Conservation (phyloP, 1,139 yeast genomes). For the Yamadazyma trypodendri region DNA sequence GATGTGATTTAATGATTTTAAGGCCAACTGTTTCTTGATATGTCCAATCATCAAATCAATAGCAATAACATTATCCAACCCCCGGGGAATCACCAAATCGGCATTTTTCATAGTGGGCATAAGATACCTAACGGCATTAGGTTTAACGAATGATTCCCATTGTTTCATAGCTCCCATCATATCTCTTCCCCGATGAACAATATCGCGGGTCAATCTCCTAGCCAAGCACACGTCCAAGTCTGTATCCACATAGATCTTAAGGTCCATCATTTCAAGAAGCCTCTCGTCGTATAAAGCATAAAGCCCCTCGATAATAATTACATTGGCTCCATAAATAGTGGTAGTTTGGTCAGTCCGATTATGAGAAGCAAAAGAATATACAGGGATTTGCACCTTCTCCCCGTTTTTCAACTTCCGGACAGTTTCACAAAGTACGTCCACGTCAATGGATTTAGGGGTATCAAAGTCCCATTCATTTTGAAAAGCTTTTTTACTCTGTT, state of each 20-base stretch:
- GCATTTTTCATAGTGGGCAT: slow-evolving; percentile 80
- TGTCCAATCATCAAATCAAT: slow-evolving; percentile 77
- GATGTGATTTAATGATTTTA: slow-evolving; percentile 68
- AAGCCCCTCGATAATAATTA: slow-evolving; percentile 87
- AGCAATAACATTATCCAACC: slow-evolving; percentile 79
- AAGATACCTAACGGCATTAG: slow-evolving; percentile 77
- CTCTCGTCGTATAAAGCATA: slow-evolving; percentile 77
- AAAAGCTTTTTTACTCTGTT: slow-evolving; percentile 65
- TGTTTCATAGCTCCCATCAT: slow-evolving; percentile 78
- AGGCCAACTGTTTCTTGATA: slow-evolving; percentile 65
- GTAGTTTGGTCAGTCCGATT: slow-evolving; percentile 65
- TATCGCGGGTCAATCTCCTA: slow-evolving; percentile 82
- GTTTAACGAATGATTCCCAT: slow-evolving; percentile 90
- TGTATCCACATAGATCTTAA: slow-evolving; percentile 89
- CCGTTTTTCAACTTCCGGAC: slow-evolving; percentile 63
- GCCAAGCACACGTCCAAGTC: slow-evolving; percentile 91
- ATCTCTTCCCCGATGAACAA: slow-evolving; percentile 81
- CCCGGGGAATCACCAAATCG: slow-evolving; percentile 84
- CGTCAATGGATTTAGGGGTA: slow-evolving; percentile 76
- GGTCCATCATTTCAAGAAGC: slow-evolving; percentile 72
- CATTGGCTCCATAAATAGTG: slow-evolving; percentile 92
- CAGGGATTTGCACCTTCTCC: slow-evolving; percentile 66
- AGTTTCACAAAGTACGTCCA: slow-evolving; percentile 66
- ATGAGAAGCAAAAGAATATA: slow-evolving; percentile 79
- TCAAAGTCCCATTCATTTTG: slow-evolving; percentile 77